Evolutionary conservation across 1,284 basidiomycete genomes (phyloP).

Genomic region (Sanghuangporus weigelae): DNA sequence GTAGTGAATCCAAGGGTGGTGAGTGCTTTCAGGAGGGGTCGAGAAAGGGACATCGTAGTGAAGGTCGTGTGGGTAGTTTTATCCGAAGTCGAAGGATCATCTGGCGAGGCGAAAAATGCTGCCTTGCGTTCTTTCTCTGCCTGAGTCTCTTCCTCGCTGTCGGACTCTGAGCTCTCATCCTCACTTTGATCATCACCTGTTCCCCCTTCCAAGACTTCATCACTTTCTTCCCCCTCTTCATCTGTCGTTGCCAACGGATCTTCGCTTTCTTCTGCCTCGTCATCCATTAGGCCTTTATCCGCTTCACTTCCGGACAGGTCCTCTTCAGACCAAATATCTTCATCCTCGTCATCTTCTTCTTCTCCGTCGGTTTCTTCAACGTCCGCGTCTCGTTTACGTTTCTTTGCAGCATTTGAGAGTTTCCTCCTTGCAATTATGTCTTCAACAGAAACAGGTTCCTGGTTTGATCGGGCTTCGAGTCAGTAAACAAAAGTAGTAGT

Average conservation of each 20-base stretch:
- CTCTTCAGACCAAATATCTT: slow-evolving; percentile 33
- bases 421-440: slow-evolving; percentile 81
- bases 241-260: slow-evolving; percentile 22
- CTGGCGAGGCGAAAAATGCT: slow-evolving; percentile 77
- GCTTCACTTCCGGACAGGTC: slow-evolving; percentile 34
- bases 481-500: slow-evolving; percentile 11
- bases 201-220: slow-evolving; percentile 28
- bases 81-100: slow-evolving; percentile 34
- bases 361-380: slow-evolving; percentile 28
- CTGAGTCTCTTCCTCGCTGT: slow-evolving; percentile 49
- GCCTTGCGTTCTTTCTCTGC: slow-evolving; percentile 75
- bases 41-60: slow-evolving; percentile 82
- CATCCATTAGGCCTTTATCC: slow-evolving; percentile 34
- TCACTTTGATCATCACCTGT: slow-evolving; percentile 32
- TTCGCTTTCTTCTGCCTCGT: slow-evolving; percentile 29
- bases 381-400: slow-evolving; percentile 51
- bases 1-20: slow-evolving; percentile 75
- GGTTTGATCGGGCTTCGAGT: slow-evolving; percentile 16
- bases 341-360: slow-evolving; percentile 23
- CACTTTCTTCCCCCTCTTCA: slow-evolving; percentile 29
- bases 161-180: slow-evolving; percentile 25
- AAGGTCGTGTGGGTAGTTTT: slow-evolving; percentile 56
- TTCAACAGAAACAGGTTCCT: slow-evolving; percentile 84
- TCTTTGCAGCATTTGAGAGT: slow-evolving; percentile 37
- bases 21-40: slow-evolving; percentile 84